Evolutionary conservation across 2,329 filamentous ascomycete species (phyloP).

Genomic region (Fusarium brevicatenulatum): DNA sequence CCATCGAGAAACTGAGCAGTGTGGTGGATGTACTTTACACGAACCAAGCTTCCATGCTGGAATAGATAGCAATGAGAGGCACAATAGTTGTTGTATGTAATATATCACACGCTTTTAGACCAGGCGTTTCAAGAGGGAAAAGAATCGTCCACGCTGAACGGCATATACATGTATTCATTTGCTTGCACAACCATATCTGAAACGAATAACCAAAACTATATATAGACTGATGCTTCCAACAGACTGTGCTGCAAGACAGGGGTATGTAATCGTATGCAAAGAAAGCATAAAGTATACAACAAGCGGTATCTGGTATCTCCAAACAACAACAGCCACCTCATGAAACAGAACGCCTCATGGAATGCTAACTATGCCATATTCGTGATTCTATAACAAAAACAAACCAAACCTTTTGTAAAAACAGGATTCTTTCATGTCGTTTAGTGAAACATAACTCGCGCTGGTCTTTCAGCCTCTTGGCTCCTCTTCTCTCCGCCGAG

Average conservation of each 20-base stretch:
- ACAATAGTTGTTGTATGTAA: conserved; percentile 45
- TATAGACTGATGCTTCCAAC: background rate
- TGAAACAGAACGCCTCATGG: conserved; percentile 38
- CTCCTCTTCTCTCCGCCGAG: conserved; percentile 57
- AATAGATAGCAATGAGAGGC: conserved; percentile 63
- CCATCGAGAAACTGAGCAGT: conserved; percentile 95
- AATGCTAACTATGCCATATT: conserved; percentile 34
- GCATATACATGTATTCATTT: conserved; percentile 21
- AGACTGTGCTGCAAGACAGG: conserved; percentile 3
- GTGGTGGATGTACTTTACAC: conserved; percentile 98
- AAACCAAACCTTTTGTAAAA: background rate
- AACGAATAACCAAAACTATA: conserved; percentile 3
- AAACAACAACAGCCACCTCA: conserved; percentile 28
- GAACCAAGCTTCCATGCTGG: conserved; percentile 94
- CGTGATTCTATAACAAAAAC: conserved; percentile 25
- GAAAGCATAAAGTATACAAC: conserved; percentile 28
- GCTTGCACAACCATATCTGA: conserved; percentile 14
- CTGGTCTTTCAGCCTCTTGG: conserved; percentile 19
- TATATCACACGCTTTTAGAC: conserved; percentile 46
- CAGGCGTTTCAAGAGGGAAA: conserved; percentile 45
- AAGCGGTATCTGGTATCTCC: conserved; percentile 36
- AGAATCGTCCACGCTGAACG: conserved; percentile 39
- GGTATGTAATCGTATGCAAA: conserved; percentile 21
- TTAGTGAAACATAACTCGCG: conserved; percentile 48
- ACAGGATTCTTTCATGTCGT: background rate